Percentiles rank a stretch among this genome's conserved stretches.
These are phyloP conservation scores for Didymella glomerata DNA, from an alignment of 2,329 filamentous ascomycete genomes.

Conservation along the genomic window DNA sequence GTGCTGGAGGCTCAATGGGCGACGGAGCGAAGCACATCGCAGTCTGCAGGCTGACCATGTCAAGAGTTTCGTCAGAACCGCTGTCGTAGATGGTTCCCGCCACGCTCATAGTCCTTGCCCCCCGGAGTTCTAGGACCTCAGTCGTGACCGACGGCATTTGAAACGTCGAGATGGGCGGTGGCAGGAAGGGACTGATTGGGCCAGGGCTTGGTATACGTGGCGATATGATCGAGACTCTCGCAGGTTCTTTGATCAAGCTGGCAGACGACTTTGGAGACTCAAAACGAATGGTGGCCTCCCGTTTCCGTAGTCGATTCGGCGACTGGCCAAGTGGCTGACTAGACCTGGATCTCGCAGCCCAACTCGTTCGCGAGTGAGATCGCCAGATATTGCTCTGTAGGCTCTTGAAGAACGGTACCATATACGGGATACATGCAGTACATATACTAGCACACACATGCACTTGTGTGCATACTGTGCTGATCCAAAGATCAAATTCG, in stretches of 20 bases:
- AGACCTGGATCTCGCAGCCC: constrained; percentile 9
- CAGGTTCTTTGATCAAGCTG: constrained; percentile 10
- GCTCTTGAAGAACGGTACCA: constrained; percentile 42
- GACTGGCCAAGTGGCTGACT: background rate
- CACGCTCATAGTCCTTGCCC: background rate
- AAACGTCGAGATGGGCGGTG: constrained; percentile 8
- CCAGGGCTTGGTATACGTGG: constrained; percentile 17
- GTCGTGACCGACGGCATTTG: background rate
- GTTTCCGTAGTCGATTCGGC: constrained; percentile 13
- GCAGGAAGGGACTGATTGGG: constrained; percentile 17
- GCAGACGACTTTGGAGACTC: constrained; percentile 8
- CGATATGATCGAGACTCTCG: constrained; percentile 16
- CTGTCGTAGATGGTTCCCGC: constrained; percentile 11
- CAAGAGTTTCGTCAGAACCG: constrained; percentile 6
- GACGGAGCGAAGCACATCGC: constrained; percentile 15
- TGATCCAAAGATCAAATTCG: constrained; percentile 41
- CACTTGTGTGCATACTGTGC: constrained; percentile 38
- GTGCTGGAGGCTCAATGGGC: constrained; percentile 5
- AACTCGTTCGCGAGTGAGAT: constrained; percentile 26
- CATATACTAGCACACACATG: constrained; percentile 43
- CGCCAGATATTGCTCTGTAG: constrained; percentile 30
- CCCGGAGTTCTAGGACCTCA: background rate
- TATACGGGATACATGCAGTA: constrained; percentile 47
- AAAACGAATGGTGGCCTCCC: constrained; percentile 14
- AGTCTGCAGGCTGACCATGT: constrained; percentile 13